These are phyloP conservation scores for Paraphoma sp. DNA, from an alignment of 2,329 filamentous ascomycete species.

Conservation along the genomic window DNA sequence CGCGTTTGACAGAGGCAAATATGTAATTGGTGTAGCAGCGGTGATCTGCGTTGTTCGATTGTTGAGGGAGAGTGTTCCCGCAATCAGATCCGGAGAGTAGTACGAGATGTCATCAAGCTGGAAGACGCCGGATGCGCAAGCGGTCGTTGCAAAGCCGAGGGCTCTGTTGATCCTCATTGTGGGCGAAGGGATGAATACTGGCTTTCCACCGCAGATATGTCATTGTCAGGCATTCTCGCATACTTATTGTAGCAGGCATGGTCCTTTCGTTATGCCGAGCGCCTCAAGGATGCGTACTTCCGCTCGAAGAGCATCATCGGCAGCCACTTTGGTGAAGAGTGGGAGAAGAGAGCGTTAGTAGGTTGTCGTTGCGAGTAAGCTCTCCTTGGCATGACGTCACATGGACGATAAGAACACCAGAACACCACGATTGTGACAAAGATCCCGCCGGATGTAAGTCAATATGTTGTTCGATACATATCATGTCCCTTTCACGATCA, in stretches of 20 bases:
- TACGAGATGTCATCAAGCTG: constrained; percentile 10
- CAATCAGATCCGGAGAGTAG: constrained; percentile 3
- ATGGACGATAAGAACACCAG: neutral
- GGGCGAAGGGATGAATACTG: neutral
- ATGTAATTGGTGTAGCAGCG: constrained; percentile 5
- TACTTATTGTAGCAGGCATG: neutral
- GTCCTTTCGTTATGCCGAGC: neutral
- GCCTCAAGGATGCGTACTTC: neutral
- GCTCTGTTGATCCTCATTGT: constrained; percentile 2
- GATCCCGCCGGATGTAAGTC: too few species aligned
- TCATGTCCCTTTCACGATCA: too few species aligned
- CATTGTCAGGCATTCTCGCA: neutral
- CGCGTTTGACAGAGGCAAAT: constrained; percentile 1
- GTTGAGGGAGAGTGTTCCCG: neutral
- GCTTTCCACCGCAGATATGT: neutral
- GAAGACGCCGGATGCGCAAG: constrained; percentile 1
- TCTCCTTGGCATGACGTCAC: constrained; percentile 14
- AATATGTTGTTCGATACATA: too few species aligned
- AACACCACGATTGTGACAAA: too few species aligned
- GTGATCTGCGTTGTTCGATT: neutral
- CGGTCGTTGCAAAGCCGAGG: neutral
- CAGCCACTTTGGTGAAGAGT: constrained; percentile 1
- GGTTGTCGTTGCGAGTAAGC: neutral
- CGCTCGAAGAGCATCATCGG: neutral
- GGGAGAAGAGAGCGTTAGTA: constrained; percentile 7